phyloP scores from a whole-genome alignment of 2,329 filamentous ascomycete genomes.

The Chrysosporium keratinophilum region DNA sequence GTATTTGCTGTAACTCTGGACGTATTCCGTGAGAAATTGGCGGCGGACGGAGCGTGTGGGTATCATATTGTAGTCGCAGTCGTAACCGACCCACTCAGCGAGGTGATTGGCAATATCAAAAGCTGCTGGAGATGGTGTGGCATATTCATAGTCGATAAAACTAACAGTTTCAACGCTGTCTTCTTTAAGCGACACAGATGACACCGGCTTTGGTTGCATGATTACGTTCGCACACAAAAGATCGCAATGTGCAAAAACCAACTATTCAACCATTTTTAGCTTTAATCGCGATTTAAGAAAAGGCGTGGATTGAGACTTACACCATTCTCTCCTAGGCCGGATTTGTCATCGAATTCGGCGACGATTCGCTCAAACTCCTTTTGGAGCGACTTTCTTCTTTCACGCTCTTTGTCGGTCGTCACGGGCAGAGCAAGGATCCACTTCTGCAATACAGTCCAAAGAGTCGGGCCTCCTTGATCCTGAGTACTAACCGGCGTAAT shows the following conservation, averaged over 20 bases:
- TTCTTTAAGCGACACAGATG: slow-evolving; percentile 23
- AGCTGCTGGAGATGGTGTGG: slow-evolving; percentile 81
- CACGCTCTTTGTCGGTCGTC: slow-evolving; percentile 56
- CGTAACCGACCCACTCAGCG: slow-evolving; percentile 94
- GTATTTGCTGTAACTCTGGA: slow-evolving; percentile 59
- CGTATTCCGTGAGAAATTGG: slow-evolving; percentile 75
- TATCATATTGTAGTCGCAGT: slow-evolving; percentile 78
- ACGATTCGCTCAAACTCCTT: slow-evolving; percentile 62
- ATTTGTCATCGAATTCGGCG: slow-evolving; percentile 60
- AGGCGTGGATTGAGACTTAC: slow-evolving; percentile 41
- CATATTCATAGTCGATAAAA: slow-evolving; percentile 99
- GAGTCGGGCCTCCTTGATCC: slow-evolving; percentile 61
- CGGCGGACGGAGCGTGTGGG: slow-evolving; percentile 67
- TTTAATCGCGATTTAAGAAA: not conserved
- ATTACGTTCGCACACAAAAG: slow-evolving; percentile 95
- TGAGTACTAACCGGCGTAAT: slow-evolving; percentile 45
- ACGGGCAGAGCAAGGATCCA: slow-evolving; percentile 82
- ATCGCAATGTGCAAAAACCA: slow-evolving; percentile 92
- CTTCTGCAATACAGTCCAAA: slow-evolving; percentile 93
- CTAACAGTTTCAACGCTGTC: slow-evolving; percentile 48
- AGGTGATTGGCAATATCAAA: slow-evolving; percentile 98
- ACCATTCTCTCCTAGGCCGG: slow-evolving; percentile 64
- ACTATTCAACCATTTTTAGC: slow-evolving; percentile 36
- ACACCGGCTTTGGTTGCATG: slow-evolving; percentile 46
- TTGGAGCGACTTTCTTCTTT: slow-evolving; percentile 59